Base-by-base conservation (phyloP, 2,329 filamentous ascomycete species). In the Ambrosiella cleistominuta region DNA sequence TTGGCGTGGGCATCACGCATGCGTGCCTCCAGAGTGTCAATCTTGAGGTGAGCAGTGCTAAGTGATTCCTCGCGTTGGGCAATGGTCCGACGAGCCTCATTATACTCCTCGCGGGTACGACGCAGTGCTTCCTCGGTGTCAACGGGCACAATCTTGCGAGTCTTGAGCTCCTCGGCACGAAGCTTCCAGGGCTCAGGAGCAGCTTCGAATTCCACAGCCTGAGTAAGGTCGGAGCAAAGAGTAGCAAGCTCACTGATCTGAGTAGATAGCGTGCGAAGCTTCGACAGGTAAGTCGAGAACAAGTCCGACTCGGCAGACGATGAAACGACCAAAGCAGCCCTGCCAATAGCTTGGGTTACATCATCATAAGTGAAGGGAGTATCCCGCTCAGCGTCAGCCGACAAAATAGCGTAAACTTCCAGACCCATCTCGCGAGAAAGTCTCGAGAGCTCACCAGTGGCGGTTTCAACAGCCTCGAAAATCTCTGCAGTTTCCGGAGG, bases 21-120 rank as follows among this genome's bases (percentile, higher is more conserved):
- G 59, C 88, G 79, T 7, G 87, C 86, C 68, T 95, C 87, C 42
- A 97, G 81, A 45, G 93, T 87, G 70, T 96, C 91, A 64, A 96
- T 95, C 69, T 93, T 90, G 64, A 96, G 85, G n/a, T 84, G 80
- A 27, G 87, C 79, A 60, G 94, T 91, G 68, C 94, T 89, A 56
- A 95, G 80, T 40, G 84, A 83, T 67, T 90, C 86, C 63, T 95
- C 88, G 62, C 84, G 82, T 62, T 83, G 78, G 1, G 84, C 81
- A 59, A 88, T 77, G 2, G 79, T 76, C 57, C 84, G 82, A 2
- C 86, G 84, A 17, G 85, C 82, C 65, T 91, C 87, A 63, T 83
- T 81, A 63, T 93, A 79, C 63, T 91, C 85, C 57, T 90, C 86
- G 64, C 84, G 88, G 59, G 95, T 74, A 17, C 83, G 81, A 6